phyloP scores from a whole-genome alignment of 1,139 yeast genomes.

The Kurtzmaniella quercitrusa region DNA sequence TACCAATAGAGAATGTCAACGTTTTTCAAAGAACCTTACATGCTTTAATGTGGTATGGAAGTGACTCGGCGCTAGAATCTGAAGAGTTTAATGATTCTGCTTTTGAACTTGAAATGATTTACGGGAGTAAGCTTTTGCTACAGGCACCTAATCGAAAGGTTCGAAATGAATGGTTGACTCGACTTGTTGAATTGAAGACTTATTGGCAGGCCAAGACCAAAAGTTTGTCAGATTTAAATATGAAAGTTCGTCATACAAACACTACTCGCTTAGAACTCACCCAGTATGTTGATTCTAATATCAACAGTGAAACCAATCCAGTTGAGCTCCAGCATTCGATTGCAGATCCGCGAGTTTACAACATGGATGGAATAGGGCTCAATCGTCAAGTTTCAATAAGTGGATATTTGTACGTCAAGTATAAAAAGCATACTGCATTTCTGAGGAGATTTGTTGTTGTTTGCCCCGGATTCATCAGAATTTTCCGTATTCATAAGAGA shows the following conservation, averaged over 20 bases:
- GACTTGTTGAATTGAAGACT: conserved; percentile 37
- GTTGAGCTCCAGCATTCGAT: conserved; percentile 54
- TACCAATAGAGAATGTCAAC: conserved; percentile 23
- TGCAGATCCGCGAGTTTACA: conserved; percentile 51
- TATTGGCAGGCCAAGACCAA: conserved; percentile 58
- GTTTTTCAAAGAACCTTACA: conserved; percentile 34
- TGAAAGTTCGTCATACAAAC: conserved; percentile 43
- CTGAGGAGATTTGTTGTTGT: conserved; percentile 57
- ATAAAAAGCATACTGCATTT: conserved; percentile 65
- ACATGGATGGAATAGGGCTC: conserved; percentile 55
- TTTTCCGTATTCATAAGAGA: conserved; percentile 46
- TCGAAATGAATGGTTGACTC: conserved; percentile 63
- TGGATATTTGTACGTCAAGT: conserved; percentile 66
- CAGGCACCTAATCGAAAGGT: conserved; percentile 50
- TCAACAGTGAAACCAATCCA: conserved; percentile 43
- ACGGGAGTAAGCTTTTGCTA: conserved; percentile 47
- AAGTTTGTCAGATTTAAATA: conserved; percentile 37
- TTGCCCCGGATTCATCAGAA: conserved; percentile 62
- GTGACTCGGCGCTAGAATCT: conserved; percentile 15
- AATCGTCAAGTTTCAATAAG: conserved; percentile 55
- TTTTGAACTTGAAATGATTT: conserved; percentile 49
- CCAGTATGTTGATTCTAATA: conserved; percentile 56
- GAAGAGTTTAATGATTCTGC: conserved; percentile 38
- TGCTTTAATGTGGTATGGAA: conserved; percentile 42
- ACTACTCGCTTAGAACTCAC: conserved; percentile 43